Base-by-base conservation (phyloP, 2,329 filamentous ascomycete genomes). In the Alternaria sp. region DNA sequence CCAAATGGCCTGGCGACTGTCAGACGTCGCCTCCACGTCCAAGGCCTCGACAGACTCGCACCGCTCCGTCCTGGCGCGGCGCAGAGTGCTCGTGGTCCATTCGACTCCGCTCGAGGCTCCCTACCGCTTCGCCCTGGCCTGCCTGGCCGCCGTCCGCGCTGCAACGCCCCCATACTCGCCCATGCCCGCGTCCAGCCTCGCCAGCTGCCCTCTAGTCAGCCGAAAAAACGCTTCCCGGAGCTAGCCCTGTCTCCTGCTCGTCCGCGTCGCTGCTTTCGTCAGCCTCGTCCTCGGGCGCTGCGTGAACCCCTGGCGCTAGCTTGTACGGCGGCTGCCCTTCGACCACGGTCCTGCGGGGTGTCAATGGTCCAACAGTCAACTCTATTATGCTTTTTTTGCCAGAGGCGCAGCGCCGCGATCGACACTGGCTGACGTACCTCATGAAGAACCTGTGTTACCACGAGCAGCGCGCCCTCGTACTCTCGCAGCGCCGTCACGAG, bases 391-490 rank as follows among this genome's bases (percentile, higher is more conserved):
- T 48, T 54, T 23, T 23, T 48, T 41, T n/a, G 6, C 8, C 17
- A 17, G 29, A 28, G 24, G 50, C 31, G 29, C 31, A 14, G 26
- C 52, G 34, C 46, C 33, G 31, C 36, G 13, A 33, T 17, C n/a
- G 10, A 2, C 21, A 23, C 9, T 5, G 88, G 6, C 11, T 24
- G 37, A 62, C 69, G 24, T 67, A 75, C 44, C 88, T 84, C 78
- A 95, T 84, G 68, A 96, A 89, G 83, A 90, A 96, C 31, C 92
- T 83, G 74, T 34, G 88, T 92, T 4, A 95, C 88, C 5, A 95
- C 79, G 37, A 96, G 78, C 4, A 95, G 84, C 0, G 91, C 91
- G 0, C 92, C 92, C 54, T 88, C 84, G 83, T 90, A 96, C 3
- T 79, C 79, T 13, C 84, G 82, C 62, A 96, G 74, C 2, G 89